phyloP scores from a whole-genome alignment of 192 early-diverging fungal genomes.

The Gryganskiella cystojenkinii region DNA sequence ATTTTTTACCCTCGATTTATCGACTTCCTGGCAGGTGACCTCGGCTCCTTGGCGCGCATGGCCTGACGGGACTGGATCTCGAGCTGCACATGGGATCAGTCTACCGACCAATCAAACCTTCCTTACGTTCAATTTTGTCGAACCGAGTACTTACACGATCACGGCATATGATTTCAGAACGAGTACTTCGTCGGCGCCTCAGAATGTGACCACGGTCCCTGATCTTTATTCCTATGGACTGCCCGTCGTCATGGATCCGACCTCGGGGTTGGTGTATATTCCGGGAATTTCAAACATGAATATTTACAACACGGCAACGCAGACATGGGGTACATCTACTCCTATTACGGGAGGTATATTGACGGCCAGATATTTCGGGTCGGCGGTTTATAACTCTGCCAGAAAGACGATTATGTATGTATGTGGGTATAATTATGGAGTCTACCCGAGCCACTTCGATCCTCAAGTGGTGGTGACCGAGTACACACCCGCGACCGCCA shows the following conservation, averaged over 20 bases:
- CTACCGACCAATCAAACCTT: conserved; percentile 11
- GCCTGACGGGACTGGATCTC: conserved; percentile 5
- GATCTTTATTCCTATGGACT: conserved; percentile 2
- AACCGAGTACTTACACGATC: neutral
- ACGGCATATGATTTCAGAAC: neutral
- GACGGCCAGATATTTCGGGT: conserved; percentile 2
- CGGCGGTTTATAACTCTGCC: neutral
- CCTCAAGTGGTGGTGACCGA: conserved; percentile 6
- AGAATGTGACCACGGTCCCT: neutral
- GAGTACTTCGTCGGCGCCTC: neutral
- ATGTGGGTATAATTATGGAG: conserved; percentile 10
- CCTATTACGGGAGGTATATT: neutral
- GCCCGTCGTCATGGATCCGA: conserved; percentile 1
- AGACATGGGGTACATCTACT: neutral
- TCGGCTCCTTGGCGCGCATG: conserved; percentile 4
- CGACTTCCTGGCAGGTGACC: conserved; percentile 3
- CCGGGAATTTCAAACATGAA: neutral
- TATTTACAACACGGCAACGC: neutral
- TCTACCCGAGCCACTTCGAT: conserved; percentile 10
- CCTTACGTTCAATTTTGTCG: conserved; percentile 13
- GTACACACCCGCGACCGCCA: neutral
- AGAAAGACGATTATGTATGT: conserved; percentile 19
- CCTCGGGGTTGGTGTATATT: conserved; percentile 16
- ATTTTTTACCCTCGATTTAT: conserved; percentile 8
- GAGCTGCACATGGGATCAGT: neutral